Evolutionary conservation across 2,329 filamentous ascomycete species (phyloP), one percentile per base, ranked within the genome.

Genomic region (Periconia sp.): DNA sequence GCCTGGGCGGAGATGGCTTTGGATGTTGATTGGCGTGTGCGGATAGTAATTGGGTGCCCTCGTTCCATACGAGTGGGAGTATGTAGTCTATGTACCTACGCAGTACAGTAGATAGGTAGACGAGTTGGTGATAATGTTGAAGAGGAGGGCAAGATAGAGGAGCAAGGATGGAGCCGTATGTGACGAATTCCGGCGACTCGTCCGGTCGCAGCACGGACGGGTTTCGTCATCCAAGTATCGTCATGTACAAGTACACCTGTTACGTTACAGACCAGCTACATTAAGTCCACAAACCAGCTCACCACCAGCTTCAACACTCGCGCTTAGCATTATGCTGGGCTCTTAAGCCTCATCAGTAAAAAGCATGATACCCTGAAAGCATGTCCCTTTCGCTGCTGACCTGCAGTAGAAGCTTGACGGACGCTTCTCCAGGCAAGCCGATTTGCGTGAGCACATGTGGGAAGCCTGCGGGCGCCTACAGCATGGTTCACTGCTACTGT

Each of bases 1-100:
- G 47, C 41, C 47, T 52, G 40, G 52, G 55, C 55, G 47, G 53
- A 30, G 31, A 51, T 37, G 33, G 33, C 33, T 37, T 37, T 5
- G 33, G 10, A 8, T 2, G 30, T 19, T 33, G 45, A 47, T 20
- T 20, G 42, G 42, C 11, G 19, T 27, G 42, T 13, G 18, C 7
- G 18, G 19, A 27, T 44, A 10, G 42, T 18, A 15, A 27, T 11
- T 14, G 13, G 2, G 33, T 11, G 15, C 11, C 6, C 33, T 37
- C 33, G 33, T 37, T 37, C 33, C 6, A 37, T n/a, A 11, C 3
- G 11, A 37, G 33, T 37, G 33, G 23, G n/a, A n/a, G n/a, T n/a
- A 27, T 27, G 23, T 27, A 27, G 23, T 27, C 23, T 27, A 27
- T 27, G 23, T 27, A n/a, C n/a, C n/a, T n/a, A n/a, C n/a, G n/a